A percentile compares a stretch with the other conserved stretches of the same genome.
phyloP scores from a whole-genome alignment of 2,329 filamentous ascomycete species.

The Fusarium lateritium region DNA sequence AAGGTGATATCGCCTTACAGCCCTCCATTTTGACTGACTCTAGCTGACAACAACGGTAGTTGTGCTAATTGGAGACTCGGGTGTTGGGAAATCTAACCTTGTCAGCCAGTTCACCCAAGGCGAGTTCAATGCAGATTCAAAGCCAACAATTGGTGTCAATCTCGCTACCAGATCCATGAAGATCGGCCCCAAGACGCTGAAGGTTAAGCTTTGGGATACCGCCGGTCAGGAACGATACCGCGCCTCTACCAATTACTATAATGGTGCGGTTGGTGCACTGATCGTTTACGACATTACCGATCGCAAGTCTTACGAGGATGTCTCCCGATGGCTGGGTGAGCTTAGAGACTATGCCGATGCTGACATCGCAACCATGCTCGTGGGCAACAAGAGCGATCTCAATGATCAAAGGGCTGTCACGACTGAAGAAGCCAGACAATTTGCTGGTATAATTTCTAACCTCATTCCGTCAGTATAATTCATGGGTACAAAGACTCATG shows the following conservation, averaged over 20 bases:
- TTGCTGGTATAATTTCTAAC: constrained; percentile 9
- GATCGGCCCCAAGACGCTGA: constrained; percentile 3
- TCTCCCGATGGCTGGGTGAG: neutral
- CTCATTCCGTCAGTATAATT: too few species aligned
- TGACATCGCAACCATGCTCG: neutral
- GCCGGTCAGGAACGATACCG: constrained; percentile 12
- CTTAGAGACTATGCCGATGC: neutral
- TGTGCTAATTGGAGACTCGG: constrained; percentile 6
- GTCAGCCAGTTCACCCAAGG: constrained; percentile 11
- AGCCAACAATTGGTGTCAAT: constrained; percentile 9
- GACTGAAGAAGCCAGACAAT: neutral
- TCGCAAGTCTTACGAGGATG: constrained; percentile 6
- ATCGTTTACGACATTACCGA: constrained; percentile 10
- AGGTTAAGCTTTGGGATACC: constrained; percentile 11
- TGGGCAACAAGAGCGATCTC: constrained; percentile 18
- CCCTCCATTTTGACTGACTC: accelerated
- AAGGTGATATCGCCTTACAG: neutral
- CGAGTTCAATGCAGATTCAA: neutral
- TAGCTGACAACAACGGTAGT: neutral
- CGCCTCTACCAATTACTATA: neutral
- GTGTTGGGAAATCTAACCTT: constrained; percentile 16
- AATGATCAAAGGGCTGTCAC: constrained; percentile 5
- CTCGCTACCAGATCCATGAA: constrained; percentile 6
- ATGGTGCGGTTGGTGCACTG: neutral
- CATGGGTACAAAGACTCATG: accelerated